Evolutionary conservation across 768 basidiomycete species (phyloP).

Genomic region (Mrakia hoshinonis): DNA sequence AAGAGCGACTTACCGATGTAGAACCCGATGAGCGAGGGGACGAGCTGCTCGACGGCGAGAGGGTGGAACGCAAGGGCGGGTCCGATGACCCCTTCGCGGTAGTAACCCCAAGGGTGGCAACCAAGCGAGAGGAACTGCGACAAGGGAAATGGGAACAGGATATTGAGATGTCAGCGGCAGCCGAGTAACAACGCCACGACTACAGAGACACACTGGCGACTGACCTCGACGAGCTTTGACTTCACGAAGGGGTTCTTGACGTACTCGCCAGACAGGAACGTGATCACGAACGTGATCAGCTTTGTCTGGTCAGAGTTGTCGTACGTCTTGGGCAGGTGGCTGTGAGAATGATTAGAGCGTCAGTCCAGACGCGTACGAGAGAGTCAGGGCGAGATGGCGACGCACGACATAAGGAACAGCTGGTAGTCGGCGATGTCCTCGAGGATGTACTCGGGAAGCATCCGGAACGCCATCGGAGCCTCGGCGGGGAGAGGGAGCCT

Average conservation of each 20-base stretch:
- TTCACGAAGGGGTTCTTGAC: conserved; percentile 99
- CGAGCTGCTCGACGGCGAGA: conserved; percentile 75
- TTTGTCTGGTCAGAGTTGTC: conserved; percentile 77
- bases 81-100: conserved; percentile 53
- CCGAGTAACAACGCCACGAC: too few species aligned
- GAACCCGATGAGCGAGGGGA: conserved; percentile 84
- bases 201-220: conserved; percentile 31
- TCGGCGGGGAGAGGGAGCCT: conserved; percentile 79
- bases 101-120: conserved; percentile 38
- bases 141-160: not conserved
- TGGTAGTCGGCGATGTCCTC: conserved; percentile 90
- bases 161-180: too few species aligned
- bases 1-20: conserved; percentile 63
- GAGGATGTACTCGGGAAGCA: conserved; percentile 84
- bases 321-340: conserved; percentile 59
- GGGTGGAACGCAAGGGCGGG: conserved; percentile 74
- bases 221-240: conserved; percentile 85
- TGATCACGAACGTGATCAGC: conserved; percentile 74
- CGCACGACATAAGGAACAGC: conserved; percentile 68
- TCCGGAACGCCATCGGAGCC: conserved; percentile 72
- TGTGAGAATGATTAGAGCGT: conserved; percentile 10
- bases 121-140: conserved; percentile 38
- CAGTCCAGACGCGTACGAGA: not conserved
- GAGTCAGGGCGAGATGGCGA: not conserved
- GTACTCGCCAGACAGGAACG: conserved; percentile 92